Percentiles rank a stretch among this genome's conserved stretches.
phyloP scores from a whole-genome alignment of 768 basidiomycete species.

The Stropharia rugosoannulata region DNA sequence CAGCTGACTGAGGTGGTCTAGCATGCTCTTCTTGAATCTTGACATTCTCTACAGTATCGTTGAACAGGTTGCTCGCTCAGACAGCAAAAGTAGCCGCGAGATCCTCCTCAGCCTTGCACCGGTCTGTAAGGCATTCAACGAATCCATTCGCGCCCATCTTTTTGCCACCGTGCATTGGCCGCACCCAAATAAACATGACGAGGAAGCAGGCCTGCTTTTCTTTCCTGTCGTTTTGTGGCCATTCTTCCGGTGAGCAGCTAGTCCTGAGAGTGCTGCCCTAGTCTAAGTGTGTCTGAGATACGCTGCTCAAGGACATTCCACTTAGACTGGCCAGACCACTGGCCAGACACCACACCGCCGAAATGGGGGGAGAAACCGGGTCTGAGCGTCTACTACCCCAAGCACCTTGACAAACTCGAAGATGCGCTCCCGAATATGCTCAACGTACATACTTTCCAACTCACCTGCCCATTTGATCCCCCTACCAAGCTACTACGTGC shows the following conservation, averaged over 20 bases:
- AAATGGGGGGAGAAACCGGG: slow-evolving; percentile 36
- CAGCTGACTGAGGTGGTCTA: not conserved
- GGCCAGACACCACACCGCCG: slow-evolving; percentile 39
- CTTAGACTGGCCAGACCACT: slow-evolving; percentile 43
- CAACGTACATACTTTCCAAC: slow-evolving; percentile 30
- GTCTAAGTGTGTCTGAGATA: not conserved
- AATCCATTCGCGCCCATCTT: slow-evolving; percentile 13
- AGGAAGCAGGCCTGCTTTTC: slow-evolving; percentile 34
- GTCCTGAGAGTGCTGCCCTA: not conserved
- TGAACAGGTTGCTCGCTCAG: slow-evolving; percentile 7
- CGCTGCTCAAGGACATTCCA: slow-evolving; percentile 27
- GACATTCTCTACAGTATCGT: slow-evolving; percentile 20
- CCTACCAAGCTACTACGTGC: slow-evolving; percentile 34
- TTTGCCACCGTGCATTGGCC: slow-evolving; percentile 41
- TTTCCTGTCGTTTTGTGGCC: slow-evolving; percentile 37
- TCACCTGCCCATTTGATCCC: slow-evolving; percentile 40
- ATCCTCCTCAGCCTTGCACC: slow-evolving; percentile 14
- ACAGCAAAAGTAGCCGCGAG: slow-evolving; percentile 9
- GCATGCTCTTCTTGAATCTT: slow-evolving; percentile 14
- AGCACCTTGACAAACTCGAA: slow-evolving; percentile 35
- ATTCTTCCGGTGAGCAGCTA: slow-evolving; percentile 32
- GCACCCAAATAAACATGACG: slow-evolving; percentile 34
- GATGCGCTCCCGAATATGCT: slow-evolving; percentile 35
- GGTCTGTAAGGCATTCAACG: slow-evolving; percentile 10
- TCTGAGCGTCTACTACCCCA: slow-evolving; percentile 32